Base-by-base conservation (phyloP, 306 rosid species). In the Cucumis hystrix region DNA sequence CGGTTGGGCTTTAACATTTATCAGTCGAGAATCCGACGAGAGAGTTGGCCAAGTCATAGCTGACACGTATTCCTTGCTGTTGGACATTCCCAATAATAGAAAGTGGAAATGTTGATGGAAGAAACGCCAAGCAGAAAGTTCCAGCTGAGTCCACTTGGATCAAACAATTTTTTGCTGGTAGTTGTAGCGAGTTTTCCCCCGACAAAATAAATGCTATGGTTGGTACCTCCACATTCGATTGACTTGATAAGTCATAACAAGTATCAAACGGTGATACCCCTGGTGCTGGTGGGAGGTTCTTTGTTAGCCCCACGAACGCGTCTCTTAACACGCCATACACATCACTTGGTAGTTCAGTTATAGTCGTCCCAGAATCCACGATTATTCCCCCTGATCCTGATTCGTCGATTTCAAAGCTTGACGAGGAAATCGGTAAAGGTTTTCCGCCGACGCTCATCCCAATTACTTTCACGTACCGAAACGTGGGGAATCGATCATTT, bases 291-390 rank as follows among this genome's bases (percentile, higher is more conserved):
- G 88, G 84, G 11, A 89, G 61, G 58, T 83, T 66, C 40, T 30
- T 83, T 12, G 97, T 86, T 51, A 30, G 1, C 7, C 21, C 70
- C 82, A 51, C 63, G 79, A 95, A 95, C 67, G 84, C 80, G 87
- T 89, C 91, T 4, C 97, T 97, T 4, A 95, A 72, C 5, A 90
- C 59, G 59, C 83, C 77, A 61, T 95, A 95, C 0, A 84, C 91
- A 77, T 78, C 82, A 15, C 87, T 82, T 78, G 54, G 88, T 6
- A 95, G 13, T 61, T 97, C 88, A 33, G 98, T 90, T 17, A 95
- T 79, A 8, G 92, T 84, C 1, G 98, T 95, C 0, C 98, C 98
- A 0, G 90, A 92, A 73, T 95, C 98, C 0, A 95, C 90, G 25
- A 95, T 90, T 25, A 90, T 52, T 16, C 98, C 97, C 0, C 97